Evolutionary conservation across 495 filamentous ascomycete genomes (phyloP).

Genomic region (Talaromyces wortmannii): DNA sequence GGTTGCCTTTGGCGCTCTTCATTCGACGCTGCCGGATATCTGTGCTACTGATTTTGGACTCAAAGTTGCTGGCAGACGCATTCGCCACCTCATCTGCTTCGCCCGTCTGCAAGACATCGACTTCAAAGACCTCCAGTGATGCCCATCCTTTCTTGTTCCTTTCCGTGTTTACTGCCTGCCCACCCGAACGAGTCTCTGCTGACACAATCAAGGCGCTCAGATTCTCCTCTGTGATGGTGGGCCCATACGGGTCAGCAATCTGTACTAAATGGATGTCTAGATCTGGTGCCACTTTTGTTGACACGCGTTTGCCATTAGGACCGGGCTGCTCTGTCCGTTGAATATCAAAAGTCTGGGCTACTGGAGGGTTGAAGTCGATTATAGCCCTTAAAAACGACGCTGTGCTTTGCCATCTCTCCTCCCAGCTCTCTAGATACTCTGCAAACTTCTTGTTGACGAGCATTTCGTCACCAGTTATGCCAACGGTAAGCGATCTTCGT

Average conservation of each 20-base stretch:
- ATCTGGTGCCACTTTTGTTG: slow-evolving; percentile 35
- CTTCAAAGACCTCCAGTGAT: slow-evolving; percentile 72
- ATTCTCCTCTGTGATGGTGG: slow-evolving; percentile 75
- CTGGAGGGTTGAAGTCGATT: slow-evolving; percentile 46
- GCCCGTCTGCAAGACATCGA: slow-evolving; percentile 77
- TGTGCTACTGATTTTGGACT: slow-evolving; percentile 86
- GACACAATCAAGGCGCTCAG: slow-evolving; percentile 83
- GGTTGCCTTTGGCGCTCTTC: slow-evolving; percentile 28
- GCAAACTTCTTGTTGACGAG: slow-evolving; percentile 83
- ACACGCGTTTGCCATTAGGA: slow-evolving; percentile 44
- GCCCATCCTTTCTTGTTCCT: slow-evolving; percentile 73
- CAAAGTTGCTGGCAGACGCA: slow-evolving; percentile 47
- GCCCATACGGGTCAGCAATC: slow-evolving; percentile 85
- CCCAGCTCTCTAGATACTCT: slow-evolving; percentile 72
- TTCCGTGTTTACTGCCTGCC: slow-evolving; percentile 74
- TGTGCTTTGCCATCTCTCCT: slow-evolving; percentile 58
- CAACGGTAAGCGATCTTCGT: slow-evolving; percentile 59
- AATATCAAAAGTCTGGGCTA: slow-evolving; percentile 16
- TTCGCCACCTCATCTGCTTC: slow-evolving; percentile 39
- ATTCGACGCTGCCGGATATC: slow-evolving; percentile 51
- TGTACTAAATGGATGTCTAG: slow-evolving; percentile 65
- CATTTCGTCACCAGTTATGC: slow-evolving; percentile 81
- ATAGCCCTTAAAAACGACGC: slow-evolving; percentile 67
- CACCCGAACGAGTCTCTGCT: slow-evolving; percentile 80
- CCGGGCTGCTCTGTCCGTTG: slow-evolving; percentile 29